A percentile compares a stretch with the other conserved stretches of the same genome.
Evolutionary conservation across 2,329 filamentous ascomycete species (phyloP).

Genomic region (Penicillium sp.): DNA sequence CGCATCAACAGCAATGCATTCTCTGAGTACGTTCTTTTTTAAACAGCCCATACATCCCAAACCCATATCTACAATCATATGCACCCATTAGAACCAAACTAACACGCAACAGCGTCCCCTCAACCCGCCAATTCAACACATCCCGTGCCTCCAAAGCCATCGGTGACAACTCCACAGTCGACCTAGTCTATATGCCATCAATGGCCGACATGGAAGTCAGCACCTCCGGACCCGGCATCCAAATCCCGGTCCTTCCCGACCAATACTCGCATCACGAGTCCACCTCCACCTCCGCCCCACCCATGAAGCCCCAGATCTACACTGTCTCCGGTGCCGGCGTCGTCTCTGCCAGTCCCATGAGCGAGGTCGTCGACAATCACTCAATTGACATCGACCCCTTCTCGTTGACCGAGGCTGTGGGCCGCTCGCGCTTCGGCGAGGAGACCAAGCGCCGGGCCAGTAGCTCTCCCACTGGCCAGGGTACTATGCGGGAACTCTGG

Average conservation of each 20-base stretch:
- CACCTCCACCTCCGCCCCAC: slow-evolving; percentile 21
- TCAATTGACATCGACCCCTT: slow-evolving; percentile 54
- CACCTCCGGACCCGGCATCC: slow-evolving; percentile 35
- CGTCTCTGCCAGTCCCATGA: slow-evolving; percentile 50
- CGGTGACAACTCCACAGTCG: slow-evolving; percentile 57
- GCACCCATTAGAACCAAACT: slow-evolving; percentile 4
- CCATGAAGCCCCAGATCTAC: slow-evolving; percentile 56
- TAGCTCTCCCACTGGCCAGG: slow-evolving; percentile 23
- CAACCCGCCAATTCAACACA: slow-evolving; percentile 58
- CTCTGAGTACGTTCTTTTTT: slow-evolving; percentile 32
- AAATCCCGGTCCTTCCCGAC: slow-evolving; percentile 51
- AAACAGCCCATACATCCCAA: neutral
- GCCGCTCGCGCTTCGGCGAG: slow-evolving; percentile 36
- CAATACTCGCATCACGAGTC: slow-evolving; percentile 29
- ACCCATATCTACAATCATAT: neutral
- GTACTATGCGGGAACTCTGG: slow-evolving; percentile 35
- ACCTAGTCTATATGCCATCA: slow-evolving; percentile 59
- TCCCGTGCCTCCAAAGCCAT: slow-evolving; percentile 54
- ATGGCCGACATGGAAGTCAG: slow-evolving; percentile 43
- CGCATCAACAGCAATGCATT: slow-evolving; percentile 44
- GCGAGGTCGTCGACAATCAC: slow-evolving; percentile 56
- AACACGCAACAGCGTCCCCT: slow-evolving; percentile 48
- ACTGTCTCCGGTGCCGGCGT: slow-evolving; percentile 45
- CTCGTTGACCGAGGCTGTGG: slow-evolving; percentile 51
- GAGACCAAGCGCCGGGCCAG: slow-evolving; percentile 36